Conservation (phyloP, 2,329 filamentous ascomycete species). For the Chaetomium globosum region DNA sequence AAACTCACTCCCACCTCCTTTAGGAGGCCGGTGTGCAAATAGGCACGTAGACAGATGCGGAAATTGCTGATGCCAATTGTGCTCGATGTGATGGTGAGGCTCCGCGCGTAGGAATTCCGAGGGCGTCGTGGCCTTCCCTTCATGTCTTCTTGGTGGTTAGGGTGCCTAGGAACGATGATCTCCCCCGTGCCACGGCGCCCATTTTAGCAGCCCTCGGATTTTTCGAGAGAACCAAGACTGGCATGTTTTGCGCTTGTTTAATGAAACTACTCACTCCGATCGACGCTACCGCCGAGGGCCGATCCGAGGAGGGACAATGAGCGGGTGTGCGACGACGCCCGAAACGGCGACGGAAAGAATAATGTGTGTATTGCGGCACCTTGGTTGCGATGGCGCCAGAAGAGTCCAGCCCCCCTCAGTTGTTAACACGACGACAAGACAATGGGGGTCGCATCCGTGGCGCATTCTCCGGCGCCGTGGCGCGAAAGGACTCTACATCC, state of each 20-base stretch:
- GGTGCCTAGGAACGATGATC: background rate
- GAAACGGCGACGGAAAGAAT: background rate
- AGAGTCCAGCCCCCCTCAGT: background rate
- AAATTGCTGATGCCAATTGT: background rate
- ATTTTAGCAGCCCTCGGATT: background rate
- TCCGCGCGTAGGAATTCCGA: background rate
- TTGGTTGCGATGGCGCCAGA: conserved; percentile 4
- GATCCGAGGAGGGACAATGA: conserved; percentile 9
- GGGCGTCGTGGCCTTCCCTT: background rate
- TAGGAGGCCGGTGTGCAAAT: background rate
- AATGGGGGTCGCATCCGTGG: background rate
- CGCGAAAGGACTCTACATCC: conserved; percentile 8
- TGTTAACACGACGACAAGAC: background rate
- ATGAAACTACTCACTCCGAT: background rate
- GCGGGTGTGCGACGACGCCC: conserved; percentile 6
- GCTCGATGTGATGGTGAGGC: background rate
- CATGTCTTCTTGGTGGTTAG: background rate
- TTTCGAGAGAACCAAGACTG: background rate
- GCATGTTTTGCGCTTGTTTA: background rate
- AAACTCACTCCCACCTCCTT: background rate
- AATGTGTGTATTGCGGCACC: background rate
- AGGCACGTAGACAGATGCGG: background rate
- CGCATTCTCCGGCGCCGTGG: background rate
- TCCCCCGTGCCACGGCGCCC: background rate
- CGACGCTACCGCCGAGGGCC: conserved; percentile 14